These are phyloP conservation scores for Alternaria angustiovoidea DNA, from an alignment of 2,329 filamentous ascomycete species.

Conservation along the genomic window DNA sequence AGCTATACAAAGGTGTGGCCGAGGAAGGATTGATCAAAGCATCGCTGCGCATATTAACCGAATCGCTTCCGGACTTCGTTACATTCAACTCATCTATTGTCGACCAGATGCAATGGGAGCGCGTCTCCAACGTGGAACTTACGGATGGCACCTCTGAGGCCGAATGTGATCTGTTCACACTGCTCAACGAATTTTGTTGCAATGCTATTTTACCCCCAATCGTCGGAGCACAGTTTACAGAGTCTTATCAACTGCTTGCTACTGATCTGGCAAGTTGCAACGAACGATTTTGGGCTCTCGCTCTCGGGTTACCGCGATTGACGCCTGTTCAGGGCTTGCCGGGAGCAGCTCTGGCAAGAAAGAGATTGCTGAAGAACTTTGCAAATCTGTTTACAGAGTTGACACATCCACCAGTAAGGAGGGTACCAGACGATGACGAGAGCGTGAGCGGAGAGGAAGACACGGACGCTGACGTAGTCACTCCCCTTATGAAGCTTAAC, in stretches of 20 bases:
- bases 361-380: constrained; percentile 40
- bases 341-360: constrained; percentile 45
- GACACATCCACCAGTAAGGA: constrained; percentile 37
- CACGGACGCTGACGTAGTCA: constrained; percentile 44
- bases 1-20: constrained; percentile 59
- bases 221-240: constrained; percentile 61
- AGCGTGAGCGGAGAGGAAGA: constrained; percentile 46
- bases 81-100: constrained; percentile 67
- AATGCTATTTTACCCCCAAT: constrained; percentile 58
- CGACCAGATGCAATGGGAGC: constrained; percentile 70
- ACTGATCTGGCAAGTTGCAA: constrained; percentile 66
- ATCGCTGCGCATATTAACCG: constrained; percentile 41
- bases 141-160: constrained; percentile 55
- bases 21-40: constrained; percentile 51
- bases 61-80: constrained; percentile 63
- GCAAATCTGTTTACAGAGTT: constrained; percentile 38
- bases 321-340: constrained; percentile 60
- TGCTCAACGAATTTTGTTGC: constrained; percentile 67
- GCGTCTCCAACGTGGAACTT: constrained; percentile 57
- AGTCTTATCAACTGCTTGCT: constrained; percentile 54
- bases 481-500: constrained; percentile 43
- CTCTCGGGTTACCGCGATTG: constrained; percentile 65
- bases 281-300: constrained; percentile 61
- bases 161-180: constrained; percentile 54
- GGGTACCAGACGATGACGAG: constrained; percentile 41